These are phyloP conservation scores for Meira miltonrushii DNA, from an alignment of 1,284 basidiomycete genomes.

Conservation along the genomic window DNA sequence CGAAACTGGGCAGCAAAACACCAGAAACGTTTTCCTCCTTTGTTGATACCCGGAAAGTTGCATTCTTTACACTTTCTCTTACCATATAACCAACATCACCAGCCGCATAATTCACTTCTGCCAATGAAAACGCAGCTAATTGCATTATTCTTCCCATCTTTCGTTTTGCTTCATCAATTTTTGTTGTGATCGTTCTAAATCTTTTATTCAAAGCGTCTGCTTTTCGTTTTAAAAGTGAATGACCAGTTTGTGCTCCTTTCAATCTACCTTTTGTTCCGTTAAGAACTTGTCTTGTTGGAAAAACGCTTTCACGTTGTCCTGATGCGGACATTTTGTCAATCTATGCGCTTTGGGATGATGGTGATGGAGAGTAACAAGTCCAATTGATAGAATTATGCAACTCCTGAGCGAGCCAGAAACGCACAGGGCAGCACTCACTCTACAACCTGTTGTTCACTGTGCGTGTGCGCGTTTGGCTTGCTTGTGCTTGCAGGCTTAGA, in stretches of 20 bases:
- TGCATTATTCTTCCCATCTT: constrained; percentile 99
- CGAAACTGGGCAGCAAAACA: constrained; percentile 93
- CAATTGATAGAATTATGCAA: too few species aligned
- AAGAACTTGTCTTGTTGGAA: constrained; percentile 64
- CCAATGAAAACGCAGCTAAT: constrained; percentile 93
- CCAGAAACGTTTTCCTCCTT: constrained; percentile 98
- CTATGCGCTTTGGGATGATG: too few species aligned
- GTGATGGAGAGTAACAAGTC: too few species aligned
- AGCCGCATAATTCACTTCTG: constrained; percentile 95
- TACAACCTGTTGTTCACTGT: too few species aligned
- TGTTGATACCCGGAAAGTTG: constrained; percentile 85
- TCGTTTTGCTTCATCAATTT: constrained; percentile 87
- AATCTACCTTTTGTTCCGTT: constrained; percentile 87
- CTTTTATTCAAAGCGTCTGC: constrained; percentile 88
- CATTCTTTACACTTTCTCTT: constrained; percentile 61
- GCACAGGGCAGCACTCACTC: too few species aligned
- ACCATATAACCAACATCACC: constrained; percentile 76
- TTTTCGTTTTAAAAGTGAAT: constrained; percentile 94
- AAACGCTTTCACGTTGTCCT: constrained; percentile 81
- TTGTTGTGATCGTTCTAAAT: constrained; percentile 63
- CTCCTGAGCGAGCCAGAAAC: too few species aligned
- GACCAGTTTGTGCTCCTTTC: constrained; percentile 95
- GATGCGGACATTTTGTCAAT: constrained; percentile 69
- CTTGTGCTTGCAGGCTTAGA: too few species aligned
- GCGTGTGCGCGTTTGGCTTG: too few species aligned